Conservation (phyloP, 148 eudicot species). For the Rhododendron vialii region DNA sequence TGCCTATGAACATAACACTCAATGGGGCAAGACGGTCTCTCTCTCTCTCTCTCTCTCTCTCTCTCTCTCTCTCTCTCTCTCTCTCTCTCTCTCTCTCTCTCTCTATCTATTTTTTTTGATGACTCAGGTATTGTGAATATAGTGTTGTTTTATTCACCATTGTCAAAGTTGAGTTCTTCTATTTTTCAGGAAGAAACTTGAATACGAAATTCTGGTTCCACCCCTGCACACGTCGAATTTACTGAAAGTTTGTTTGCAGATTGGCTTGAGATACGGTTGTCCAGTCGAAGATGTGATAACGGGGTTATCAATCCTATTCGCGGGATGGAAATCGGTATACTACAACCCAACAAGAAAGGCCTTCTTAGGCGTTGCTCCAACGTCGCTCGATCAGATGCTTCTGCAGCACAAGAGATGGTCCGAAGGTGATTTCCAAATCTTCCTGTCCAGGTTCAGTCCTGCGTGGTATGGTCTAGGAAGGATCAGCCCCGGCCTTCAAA, state of each 20-base stretch:
- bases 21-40: constrained; percentile 86
- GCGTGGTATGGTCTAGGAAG: constrained; percentile 49
- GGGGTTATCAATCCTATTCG: constrained; percentile 66
- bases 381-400: constrained; percentile 48
- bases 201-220: background rate
- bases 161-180: background rate
- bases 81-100: background rate
- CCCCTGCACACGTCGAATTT: background rate
- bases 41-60: background rate
- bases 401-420: constrained; percentile 92
- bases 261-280: constrained; percentile 80
- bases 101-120: no score
- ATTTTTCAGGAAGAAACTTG: background rate
- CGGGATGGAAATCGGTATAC: constrained; percentile 73
- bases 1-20: constrained; percentile 52
- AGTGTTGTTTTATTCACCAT: background rate
- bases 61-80: background rate
- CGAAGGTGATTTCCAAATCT: constrained; percentile 67
- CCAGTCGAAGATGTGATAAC: constrained; percentile 79
- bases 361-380: constrained; percentile 67
- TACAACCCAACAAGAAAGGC: constrained; percentile 44
- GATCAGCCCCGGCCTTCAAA: constrained; percentile 35
- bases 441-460: constrained; percentile 64
- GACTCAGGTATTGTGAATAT: no score
- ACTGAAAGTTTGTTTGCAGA: constrained; percentile 26